Conservation (phyloP, 192 early-diverging fungal species). For the Phlyctochytrium arcticum region DNA sequence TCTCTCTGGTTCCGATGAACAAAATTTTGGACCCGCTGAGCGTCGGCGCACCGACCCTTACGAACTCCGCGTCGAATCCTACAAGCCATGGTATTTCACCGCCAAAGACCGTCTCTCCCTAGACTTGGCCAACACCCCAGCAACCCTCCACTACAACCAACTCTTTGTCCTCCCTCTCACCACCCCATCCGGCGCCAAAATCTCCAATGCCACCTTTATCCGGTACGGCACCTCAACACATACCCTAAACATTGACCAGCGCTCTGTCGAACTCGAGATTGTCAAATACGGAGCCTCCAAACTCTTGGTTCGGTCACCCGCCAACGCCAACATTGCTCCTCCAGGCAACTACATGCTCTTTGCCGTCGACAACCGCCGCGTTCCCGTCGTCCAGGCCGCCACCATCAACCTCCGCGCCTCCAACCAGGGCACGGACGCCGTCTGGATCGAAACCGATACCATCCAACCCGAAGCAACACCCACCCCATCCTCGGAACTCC, state of each 20-base stretch:
- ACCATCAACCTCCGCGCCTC: slow-evolving; percentile 11
- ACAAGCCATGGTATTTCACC: slow-evolving; percentile 8
- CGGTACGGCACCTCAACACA: slow-evolving; percentile 21
- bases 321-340: slow-evolving; percentile 19
- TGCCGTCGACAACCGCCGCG: slow-evolving; percentile 19
- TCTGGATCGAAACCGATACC: slow-evolving; percentile 5
- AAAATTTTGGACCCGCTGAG: slow-evolving; percentile 28
- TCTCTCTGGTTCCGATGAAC: slow-evolving; percentile 40
- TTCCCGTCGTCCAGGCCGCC: slow-evolving; percentile 11
- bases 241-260: slow-evolving; percentile 26
- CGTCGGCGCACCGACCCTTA: slow-evolving; percentile 13
- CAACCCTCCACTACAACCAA: slow-evolving; percentile 4
- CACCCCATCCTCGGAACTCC: neutral
- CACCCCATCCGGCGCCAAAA: neutral
- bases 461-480: neutral
- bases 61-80: slow-evolving; percentile 6
- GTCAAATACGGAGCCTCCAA: neutral
- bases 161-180: slow-evolving; percentile 16
- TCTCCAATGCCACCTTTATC: slow-evolving; percentile 17
- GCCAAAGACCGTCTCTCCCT: slow-evolving; percentile 26
- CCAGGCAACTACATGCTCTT: slow-evolving; percentile 30
- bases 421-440: slow-evolving; percentile 3
- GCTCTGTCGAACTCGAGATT: slow-evolving; percentile 14
- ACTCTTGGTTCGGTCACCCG: slow-evolving; percentile 10
- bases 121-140: neutral